phyloP scores from a whole-genome alignment of 306 rosid species.

The Lablab purpureus region DNA sequence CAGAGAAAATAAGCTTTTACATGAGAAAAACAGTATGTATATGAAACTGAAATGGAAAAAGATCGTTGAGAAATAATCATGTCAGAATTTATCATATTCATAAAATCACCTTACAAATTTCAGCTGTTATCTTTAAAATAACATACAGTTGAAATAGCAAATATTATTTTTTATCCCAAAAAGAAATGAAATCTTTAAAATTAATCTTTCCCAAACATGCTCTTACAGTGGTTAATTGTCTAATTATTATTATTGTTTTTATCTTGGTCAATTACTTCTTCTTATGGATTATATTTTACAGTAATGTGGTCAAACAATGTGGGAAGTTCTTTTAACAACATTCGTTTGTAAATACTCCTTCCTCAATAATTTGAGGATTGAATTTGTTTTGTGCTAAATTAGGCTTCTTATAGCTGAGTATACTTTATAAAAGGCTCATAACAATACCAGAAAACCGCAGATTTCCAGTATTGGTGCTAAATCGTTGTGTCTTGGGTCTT shows the following conservation, averaged over 20 bases:
- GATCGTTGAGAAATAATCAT: too few species aligned
- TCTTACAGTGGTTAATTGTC: conserved; percentile 25
- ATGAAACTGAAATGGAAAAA: too few species aligned
- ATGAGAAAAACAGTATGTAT: too few species aligned
- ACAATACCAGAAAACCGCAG: conserved; percentile 30
- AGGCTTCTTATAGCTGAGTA: conserved; percentile 16
- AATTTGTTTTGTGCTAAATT: conserved; percentile 22
- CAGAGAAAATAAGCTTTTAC: too few species aligned
- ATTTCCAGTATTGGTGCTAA: conserved; percentile 26
- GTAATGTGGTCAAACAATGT: background rate
- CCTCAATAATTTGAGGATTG: conserved; percentile 11
- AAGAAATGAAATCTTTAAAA: too few species aligned
- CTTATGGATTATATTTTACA: conserved; percentile 19
- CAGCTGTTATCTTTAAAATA: too few species aligned
- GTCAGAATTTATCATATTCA: too few species aligned
- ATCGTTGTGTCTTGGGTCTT: conserved; percentile 32
- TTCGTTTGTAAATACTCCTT: conserved; percentile 6
- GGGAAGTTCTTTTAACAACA: conserved; percentile 3
- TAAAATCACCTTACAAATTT: too few species aligned
- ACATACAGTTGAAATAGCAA: too few species aligned
- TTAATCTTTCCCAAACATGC: too few species aligned
- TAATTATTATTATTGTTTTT: background rate
- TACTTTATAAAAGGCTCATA: conserved; percentile 15
- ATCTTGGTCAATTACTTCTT: conserved; percentile 22
- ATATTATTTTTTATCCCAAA: too few species aligned